Conservation (phyloP, 1,284 basidiomycete species). For the Heliocybe sulcata region DNA sequence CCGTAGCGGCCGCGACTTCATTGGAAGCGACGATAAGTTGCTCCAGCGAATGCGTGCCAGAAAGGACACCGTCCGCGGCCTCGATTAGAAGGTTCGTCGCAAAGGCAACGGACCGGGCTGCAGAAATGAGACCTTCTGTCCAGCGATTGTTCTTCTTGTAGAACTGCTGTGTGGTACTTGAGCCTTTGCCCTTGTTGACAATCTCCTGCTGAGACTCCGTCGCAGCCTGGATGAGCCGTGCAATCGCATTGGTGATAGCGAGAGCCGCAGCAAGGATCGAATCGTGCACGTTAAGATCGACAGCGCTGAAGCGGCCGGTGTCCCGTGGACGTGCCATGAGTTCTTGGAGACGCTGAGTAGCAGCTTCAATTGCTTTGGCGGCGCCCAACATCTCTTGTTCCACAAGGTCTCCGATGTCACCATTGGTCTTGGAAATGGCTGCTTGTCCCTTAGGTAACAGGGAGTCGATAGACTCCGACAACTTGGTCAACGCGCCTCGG, state of each 20-base stretch:
- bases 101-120: constrained; percentile 96
- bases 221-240: constrained; percentile 90
- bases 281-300: constrained; percentile 97
- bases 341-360: constrained; percentile 84
- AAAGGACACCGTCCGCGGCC: constrained; percentile 95
- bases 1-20: constrained; percentile 94
- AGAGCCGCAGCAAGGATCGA: constrained; percentile 92
- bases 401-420: constrained; percentile 95
- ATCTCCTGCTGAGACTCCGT: constrained; percentile 99
- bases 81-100: constrained; percentile 97
- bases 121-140: constrained; percentile 98
- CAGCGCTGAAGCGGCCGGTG: constrained; percentile 75
- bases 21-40: constrained; percentile 99
- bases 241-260: constrained; percentile 94
- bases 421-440: constrained; percentile 70
- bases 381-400: constrained; percentile 96
- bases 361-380: constrained; percentile 89
- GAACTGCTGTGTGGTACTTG: constrained; percentile 90
- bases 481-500: constrained; percentile 72
- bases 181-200: constrained; percentile 90
- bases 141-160: constrained; percentile 99
- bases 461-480: constrained; percentile 84
- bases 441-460: constrained; percentile 83
- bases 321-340: constrained; percentile 89
- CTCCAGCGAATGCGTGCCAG: constrained; percentile 93